phyloP scores from a whole-genome alignment of 1,284 basidiomycete genomes.

The Pseudomicrostroma phylloplanum region DNA sequence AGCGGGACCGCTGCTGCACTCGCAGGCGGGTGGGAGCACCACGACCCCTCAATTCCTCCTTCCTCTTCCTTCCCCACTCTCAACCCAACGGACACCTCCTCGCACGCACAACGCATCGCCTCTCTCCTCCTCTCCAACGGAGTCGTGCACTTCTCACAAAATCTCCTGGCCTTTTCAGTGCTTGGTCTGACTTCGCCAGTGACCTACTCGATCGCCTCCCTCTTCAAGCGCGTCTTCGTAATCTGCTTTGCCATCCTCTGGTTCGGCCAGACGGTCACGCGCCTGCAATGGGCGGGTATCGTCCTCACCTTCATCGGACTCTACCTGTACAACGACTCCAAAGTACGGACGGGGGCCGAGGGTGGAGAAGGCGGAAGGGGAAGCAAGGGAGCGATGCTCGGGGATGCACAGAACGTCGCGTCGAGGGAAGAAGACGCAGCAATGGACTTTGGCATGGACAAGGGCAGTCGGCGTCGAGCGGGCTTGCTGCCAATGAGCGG shows the following conservation, averaged over 20 bases:
- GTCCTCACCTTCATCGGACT: slow-evolving; percentile 79
- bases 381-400: background rate
- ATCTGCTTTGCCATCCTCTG: slow-evolving; percentile 96
- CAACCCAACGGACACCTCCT: background rate
- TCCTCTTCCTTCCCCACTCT: background rate
- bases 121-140: slow-evolving; percentile 73
- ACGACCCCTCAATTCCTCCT: background rate
- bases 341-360: slow-evolving; percentile 49
- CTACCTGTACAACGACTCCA: slow-evolving; percentile 93
- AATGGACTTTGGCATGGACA: background rate
- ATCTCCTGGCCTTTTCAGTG: slow-evolving; percentile 93
- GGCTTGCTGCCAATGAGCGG: slow-evolving; percentile 1
- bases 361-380: background rate
- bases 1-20: background rate
- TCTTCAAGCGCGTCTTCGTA: slow-evolving; percentile 95
- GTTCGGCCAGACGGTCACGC: slow-evolving; percentile 84
- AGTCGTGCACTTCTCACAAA: slow-evolving; percentile 91
- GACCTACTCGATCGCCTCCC: slow-evolving; percentile 94
- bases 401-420: background rate
- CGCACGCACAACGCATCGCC: background rate
- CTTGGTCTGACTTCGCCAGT: slow-evolving; percentile 93
- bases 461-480: background rate
- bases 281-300: slow-evolving; percentile 77
- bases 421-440: slow-evolving; percentile 2
- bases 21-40: background rate